A percentile compares a stretch with the other conserved stretches of the same genome.
phyloP scores from a whole-genome alignment of 2,329 filamentous ascomycete species.

The Metarhizium brunneum region DNA sequence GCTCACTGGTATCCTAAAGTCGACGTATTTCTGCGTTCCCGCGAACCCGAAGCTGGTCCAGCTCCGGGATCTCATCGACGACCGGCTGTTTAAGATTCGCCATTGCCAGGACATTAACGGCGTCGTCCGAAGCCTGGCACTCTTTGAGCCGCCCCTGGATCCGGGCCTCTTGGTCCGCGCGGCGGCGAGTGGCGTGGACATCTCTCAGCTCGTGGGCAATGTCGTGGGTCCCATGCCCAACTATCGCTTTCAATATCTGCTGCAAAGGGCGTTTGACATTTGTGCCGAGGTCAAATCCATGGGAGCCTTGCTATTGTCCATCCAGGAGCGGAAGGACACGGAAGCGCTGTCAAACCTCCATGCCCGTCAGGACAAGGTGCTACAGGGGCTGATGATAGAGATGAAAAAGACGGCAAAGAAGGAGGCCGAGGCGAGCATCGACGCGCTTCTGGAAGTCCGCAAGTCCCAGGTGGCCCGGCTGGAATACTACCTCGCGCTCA shows the following conservation, averaged over 20 bases:
- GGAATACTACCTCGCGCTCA: not conserved
- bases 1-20: not conserved
- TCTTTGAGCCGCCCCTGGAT: not conserved
- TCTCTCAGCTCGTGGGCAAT: not conserved
- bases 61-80: not conserved
- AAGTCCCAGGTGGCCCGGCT: not conserved
- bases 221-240: not conserved
- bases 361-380: not conserved
- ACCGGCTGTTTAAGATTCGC: not conserved
- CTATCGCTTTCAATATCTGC: not conserved
- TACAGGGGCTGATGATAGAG: not conserved
- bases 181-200: not conserved
- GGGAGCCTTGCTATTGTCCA: not conserved
- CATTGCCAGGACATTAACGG: not conserved
- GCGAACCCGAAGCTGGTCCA: not conserved
- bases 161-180: not conserved
- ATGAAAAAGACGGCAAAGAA: not conserved
- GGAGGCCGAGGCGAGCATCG: not conserved
- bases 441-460: not conserved
- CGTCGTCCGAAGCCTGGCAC: not conserved
- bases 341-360: not conserved
- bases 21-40: not conserved
- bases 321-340: not conserved
- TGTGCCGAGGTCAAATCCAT: not conserved
- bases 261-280: not conserved